Percentiles rank a stretch among this genome's conserved stretches.
Evolutionary conservation across 306 rosid genomes (phyloP).

Genomic region (Quercus dentata): DNA sequence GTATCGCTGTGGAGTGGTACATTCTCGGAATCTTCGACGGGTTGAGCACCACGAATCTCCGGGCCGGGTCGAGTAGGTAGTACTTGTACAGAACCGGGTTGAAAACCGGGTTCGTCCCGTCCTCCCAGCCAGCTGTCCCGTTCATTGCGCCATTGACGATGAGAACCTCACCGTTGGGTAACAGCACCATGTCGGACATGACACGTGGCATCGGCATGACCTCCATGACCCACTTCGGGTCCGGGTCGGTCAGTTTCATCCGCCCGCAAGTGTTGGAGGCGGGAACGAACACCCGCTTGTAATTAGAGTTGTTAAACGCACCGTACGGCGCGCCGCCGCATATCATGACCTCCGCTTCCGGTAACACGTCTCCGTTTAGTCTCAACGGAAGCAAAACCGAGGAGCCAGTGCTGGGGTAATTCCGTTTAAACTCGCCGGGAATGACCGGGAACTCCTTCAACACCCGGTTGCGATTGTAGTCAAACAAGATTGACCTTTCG

Average conservation of each 20-base stretch:
- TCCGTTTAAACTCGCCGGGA: slow-evolving; percentile 53
- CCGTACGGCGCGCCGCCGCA: slow-evolving; percentile 74
- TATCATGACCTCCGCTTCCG: slow-evolving; percentile 54
- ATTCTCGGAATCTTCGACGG: slow-evolving; percentile 45
- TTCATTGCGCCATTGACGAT: slow-evolving; percentile 67
- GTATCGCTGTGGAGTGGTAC: slow-evolving; percentile 71
- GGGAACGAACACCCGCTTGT: slow-evolving; percentile 13
- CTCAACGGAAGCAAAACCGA: slow-evolving; percentile 60
- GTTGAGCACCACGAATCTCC: slow-evolving; percentile 36
- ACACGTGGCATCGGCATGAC: slow-evolving; percentile 64
- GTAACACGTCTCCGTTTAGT: slow-evolving; percentile 12
- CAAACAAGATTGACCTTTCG: slow-evolving; percentile 46
- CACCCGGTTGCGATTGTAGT: slow-evolving; percentile 27
- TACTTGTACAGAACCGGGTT: slow-evolving; percentile 53
- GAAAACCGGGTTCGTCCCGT: slow-evolving; percentile 44
- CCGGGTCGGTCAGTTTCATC: slow-evolving; percentile 40
- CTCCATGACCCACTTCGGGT: slow-evolving; percentile 64
- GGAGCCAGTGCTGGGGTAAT: slow-evolving; percentile 81
- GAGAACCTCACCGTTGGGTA: slow-evolving; percentile 57
- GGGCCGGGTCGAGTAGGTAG: neutral
- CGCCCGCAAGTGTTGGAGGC: slow-evolving; percentile 64
- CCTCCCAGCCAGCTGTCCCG: slow-evolving; percentile 77
- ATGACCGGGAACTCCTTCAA: slow-evolving; percentile 41
- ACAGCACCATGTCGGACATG: slow-evolving; percentile 65
- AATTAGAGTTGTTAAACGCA: slow-evolving; percentile 32